Base-by-base conservation (phyloP, 2,329 filamentous ascomycete genomes). In the Fragosphaeria purpurea region DNA sequence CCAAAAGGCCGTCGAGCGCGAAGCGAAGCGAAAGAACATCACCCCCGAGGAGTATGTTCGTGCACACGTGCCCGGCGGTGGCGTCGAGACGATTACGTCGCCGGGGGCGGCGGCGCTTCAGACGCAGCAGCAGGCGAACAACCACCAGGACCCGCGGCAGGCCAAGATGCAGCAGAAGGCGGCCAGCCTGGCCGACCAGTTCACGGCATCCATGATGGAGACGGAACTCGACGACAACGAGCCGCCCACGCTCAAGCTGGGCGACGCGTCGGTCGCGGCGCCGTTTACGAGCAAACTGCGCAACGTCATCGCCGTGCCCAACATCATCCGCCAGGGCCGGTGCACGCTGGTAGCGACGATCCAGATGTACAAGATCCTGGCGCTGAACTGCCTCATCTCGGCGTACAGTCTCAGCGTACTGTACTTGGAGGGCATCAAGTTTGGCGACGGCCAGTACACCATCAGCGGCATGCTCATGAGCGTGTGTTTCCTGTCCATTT, bases 391-490 rank as follows among this genome's bases (percentile, higher is more conserved):
- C 66, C 75, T 98, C 60, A 98, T 98, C 65, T 95, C 88, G 60
- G 93, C 93, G 39, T 98, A 98, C 80, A 95, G 88, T 67, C 71
- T 98, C 64, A 94, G 87, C 66, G 93, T 98, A 13, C 76, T 98
- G 52, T 98, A 98, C 63, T 80, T 98, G 1, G 91, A 97, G 62
- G 93, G 93, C 56, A 98, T 98, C 76, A 98, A 98, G 73, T 98
- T 98, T 64, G 90, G 93, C 51, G 93, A 98, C 65, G 89, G 90
- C 4, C 93, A 98, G 70, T 93, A 97, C 58, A 98, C 93, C 12
- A 97, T 98, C 62, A 96, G 89, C 60, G 93, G 93, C 60, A 97
- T 98, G 87, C 83, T 98, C 67, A 97, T 98, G 93, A 96, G 90
- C 61, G 93, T 98, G 47, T 98, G 93, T 72, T 98, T 98, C 78